Base-by-base conservation (phyloP, 352 stramenopile species). In the Thraustochytrium striatum region DNA sequence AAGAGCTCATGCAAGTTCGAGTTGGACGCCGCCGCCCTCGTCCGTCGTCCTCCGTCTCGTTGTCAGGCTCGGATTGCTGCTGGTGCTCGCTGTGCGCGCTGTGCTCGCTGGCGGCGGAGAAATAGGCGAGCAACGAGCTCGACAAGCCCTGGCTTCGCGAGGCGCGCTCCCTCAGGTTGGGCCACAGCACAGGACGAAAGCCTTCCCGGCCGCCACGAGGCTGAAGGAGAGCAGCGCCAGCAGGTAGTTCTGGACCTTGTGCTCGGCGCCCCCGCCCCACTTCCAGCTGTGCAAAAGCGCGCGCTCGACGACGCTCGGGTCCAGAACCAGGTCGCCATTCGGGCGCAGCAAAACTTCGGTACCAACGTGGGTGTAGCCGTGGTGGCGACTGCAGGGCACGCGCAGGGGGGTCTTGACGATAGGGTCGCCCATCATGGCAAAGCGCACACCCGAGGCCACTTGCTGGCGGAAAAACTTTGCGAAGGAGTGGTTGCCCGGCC, bases 311-410 rank as follows among this genome's bases (percentile, higher is more conserved):
- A 75, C 21, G 16, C 41, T 33, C 9, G 65, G 65, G 35, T 75
- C 65, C 11, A 75, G 58, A 2, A 75, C 68, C 21, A 41, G 11
- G 65, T 75, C 65, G 16, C 65, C 65, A 9, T 39, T 50, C 25
- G 43, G 44, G n/a, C 68, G 41, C 19, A 75, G 39, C 11, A 75
- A 7, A 33, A 75, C 25, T n/a, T 75, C 65, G 13, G 52, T 38
- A n/a, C 65, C 65, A 5, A 75, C 65, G 30, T 75, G 65, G 13
- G 65, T 72, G 39, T 75, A 75, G 5, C 65, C 65, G n/a, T 58
- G 52, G 5, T 5, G 19, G 5, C 41, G 25, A 13, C 41, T 61
- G 35, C 44, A 30, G 35, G 25, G 32, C 25, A 62, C 11, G 9
- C 41, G 7, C 5, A 38, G 52, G 9, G 65, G 65, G 13, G 65